phyloP scores from a whole-genome alignment of 345 rosid species.

The Eucalyptus tenuipes region DNA sequence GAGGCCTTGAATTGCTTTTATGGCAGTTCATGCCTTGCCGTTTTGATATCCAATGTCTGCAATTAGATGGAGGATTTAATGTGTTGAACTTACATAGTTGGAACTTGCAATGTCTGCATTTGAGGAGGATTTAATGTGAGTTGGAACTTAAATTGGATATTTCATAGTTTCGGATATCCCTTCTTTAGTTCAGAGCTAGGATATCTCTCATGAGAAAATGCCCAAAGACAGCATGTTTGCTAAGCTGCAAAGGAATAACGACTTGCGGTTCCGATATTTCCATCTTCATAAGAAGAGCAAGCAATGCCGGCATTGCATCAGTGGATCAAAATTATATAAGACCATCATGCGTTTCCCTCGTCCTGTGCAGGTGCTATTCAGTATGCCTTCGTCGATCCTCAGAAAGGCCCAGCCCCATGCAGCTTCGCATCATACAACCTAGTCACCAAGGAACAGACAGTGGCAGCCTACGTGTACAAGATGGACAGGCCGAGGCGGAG shows the following conservation, averaged over 20 bases:
- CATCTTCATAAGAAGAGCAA: not conserved
- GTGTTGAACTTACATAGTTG: too few species aligned
- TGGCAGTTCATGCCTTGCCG: not conserved
- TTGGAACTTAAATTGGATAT: not conserved
- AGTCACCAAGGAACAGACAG: not conserved
- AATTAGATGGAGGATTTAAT: not conserved
- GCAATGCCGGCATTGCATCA: not conserved
- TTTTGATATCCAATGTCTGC: not conserved
- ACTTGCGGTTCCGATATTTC: not conserved
- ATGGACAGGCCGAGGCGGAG: not conserved
- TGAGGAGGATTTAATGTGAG: not conserved
- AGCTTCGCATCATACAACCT: fast-evolving
- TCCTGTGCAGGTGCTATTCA: fast-evolving
- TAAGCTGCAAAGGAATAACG: not conserved
- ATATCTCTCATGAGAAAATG: not conserved
- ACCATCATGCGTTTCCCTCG: not conserved
- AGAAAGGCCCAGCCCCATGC: fast-evolving
- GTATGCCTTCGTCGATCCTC: fast-evolving
- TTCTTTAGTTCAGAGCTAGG: not conserved
- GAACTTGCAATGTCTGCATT: not conserved
- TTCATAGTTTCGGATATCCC: not conserved
- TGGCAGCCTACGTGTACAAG: not conserved
- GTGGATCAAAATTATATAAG: not conserved
- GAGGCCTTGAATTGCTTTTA: not conserved
- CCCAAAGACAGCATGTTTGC: not conserved